Conservation (phyloP, 176 grass and related monocot genomes). For the Triticum dicoccoides region DNA sequence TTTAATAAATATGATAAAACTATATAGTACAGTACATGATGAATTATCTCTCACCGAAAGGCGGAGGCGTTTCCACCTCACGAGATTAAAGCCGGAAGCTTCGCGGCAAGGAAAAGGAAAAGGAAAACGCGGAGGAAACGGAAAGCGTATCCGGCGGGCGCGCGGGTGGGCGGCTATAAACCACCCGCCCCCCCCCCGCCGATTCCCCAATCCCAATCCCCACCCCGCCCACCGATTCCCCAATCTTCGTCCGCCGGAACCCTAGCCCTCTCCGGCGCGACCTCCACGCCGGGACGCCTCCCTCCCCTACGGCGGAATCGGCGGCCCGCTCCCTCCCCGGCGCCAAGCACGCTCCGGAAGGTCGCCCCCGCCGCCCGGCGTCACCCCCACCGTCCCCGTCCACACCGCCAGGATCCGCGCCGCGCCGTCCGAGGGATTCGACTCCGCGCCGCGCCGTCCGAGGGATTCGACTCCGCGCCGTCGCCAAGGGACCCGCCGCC, state of each 20-base stretch:
- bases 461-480: neutral
- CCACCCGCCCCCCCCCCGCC: neutral
- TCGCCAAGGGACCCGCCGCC: neutral
- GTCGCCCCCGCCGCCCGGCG: neutral
- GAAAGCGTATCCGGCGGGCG: no score
- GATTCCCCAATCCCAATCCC: neutral
- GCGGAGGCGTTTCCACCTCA: no score
- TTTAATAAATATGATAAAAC: no score
- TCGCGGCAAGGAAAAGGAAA: no score
- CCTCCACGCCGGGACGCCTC: no score
- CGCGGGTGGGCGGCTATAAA: neutral
- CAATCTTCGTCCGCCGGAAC: neutral
- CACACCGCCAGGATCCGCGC: neutral
- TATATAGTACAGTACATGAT: no score
- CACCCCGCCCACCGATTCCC: neutral
- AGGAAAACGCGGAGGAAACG: no score
- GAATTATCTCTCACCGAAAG: no score
- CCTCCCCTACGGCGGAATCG: neutral
- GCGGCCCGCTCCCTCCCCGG: neutral
- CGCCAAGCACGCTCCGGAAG: neutral
- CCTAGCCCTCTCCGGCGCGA: slow-evolving; percentile 20
- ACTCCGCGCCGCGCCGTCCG: neutral
- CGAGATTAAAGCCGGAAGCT: no score
- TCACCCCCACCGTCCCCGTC: neutral
- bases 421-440: neutral